Evolutionary conservation across 495 filamentous ascomycete species (phyloP).

Genomic region (Aspergillus taichungensis): DNA sequence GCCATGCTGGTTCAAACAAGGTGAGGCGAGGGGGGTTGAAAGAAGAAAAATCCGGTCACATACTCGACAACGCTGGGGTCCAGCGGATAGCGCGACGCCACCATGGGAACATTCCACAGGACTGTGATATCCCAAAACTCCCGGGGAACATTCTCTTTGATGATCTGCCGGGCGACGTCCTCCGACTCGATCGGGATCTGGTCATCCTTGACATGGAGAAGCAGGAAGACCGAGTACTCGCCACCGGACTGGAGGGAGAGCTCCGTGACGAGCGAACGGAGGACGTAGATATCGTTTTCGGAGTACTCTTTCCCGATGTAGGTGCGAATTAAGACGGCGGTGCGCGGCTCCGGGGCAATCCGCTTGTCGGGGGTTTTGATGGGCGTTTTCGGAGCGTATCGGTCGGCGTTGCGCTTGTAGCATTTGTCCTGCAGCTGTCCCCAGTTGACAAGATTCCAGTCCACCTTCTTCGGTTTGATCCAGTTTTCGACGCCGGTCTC

Average conservation of each 20-base stretch:
- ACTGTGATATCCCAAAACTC: conserved; percentile 60
- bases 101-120: conserved; percentile 52
- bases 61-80: no score
- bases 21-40: no score
- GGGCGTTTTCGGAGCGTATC: conserved; percentile 28
- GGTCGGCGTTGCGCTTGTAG: conserved; percentile 48
- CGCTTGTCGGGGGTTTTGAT: no score
- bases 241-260: conserved; percentile 62
- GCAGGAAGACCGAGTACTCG: conserved; percentile 65
- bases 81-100: conserved; percentile 48
- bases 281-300: conserved; percentile 55
- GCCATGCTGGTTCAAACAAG: no score
- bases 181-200: conserved; percentile 45
- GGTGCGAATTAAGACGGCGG: neutral
- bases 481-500: conserved; percentile 14
- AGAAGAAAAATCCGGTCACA: no score
- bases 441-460: conserved; percentile 67
- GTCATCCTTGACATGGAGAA: conserved; percentile 59
- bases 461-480: conserved; percentile 20
- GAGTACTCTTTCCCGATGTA: conserved; percentile 14
- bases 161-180: conserved; percentile 40
- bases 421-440: conserved; percentile 59
- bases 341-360: no score
- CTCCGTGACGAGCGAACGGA: conserved; percentile 66
- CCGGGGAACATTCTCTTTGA: conserved; percentile 46